These are phyloP conservation scores for Termitomyces sp. DNA, from an alignment of 768 basidiomycete species.

Conservation along the genomic window DNA sequence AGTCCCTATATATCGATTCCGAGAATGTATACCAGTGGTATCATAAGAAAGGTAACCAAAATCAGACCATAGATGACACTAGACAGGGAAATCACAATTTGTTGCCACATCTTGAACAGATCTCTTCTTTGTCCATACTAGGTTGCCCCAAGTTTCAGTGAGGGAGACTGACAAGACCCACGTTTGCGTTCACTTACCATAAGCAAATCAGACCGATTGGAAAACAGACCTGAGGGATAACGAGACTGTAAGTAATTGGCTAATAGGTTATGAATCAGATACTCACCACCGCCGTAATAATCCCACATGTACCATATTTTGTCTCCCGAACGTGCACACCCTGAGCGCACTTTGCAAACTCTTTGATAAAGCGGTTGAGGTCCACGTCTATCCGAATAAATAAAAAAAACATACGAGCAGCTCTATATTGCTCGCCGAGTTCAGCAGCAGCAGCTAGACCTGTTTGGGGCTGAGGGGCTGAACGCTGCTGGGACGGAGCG, in stretches of 20 bases:
- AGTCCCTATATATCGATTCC: not conserved
- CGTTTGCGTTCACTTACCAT: constrained; percentile 3
- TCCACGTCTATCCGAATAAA: not conserved
- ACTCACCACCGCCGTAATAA: constrained; percentile 13
- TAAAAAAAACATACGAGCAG: constrained; percentile 5
- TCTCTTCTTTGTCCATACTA: constrained; percentile 9
- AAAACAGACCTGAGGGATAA: constrained; percentile 5
- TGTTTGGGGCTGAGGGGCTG: not conserved
- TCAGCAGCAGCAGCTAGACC: constrained; percentile 1
- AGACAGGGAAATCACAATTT: not conserved
- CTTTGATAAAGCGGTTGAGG: not conserved
- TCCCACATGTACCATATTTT: constrained; percentile 14
- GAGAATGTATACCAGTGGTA: not conserved
- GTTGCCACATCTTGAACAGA: constrained; percentile 12
- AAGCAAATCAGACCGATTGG: constrained; percentile 15
- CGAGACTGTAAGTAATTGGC: not conserved
- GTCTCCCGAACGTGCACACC: constrained; percentile 7
- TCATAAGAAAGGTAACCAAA: not conserved
- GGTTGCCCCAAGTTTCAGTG: not conserved
- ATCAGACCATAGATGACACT: not conserved
- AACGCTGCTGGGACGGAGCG: not conserved
- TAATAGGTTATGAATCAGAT: not conserved
- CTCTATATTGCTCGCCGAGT: constrained; percentile 13
- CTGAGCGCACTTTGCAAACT: constrained; percentile 12
- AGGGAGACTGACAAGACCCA: not conserved